These are phyloP conservation scores for Vitis hybrid DNA, from an alignment of 177 flowering plant species.

Conservation along the genomic window DNA sequence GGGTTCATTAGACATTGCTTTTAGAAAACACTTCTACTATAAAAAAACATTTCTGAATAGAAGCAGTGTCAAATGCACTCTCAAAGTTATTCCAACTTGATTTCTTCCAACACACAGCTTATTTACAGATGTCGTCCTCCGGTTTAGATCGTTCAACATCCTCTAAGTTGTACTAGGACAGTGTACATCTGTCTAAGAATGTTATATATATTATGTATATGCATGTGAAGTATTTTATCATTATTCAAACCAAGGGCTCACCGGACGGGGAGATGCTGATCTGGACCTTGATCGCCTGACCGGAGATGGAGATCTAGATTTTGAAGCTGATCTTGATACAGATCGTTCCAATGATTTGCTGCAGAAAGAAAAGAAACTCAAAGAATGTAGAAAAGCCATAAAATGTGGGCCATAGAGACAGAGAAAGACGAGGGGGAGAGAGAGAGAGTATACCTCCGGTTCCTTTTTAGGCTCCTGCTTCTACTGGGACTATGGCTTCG, in stretches of 20 bases:
- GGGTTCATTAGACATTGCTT: too few relatives aligned
- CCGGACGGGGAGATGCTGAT: conserved; percentile 63
- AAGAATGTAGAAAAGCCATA: neutral
- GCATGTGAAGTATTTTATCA: neutral
- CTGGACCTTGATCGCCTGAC: conserved; percentile 42
- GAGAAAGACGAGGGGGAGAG: neutral
- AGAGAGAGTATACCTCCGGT: conserved; percentile 24
- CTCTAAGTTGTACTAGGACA: too few relatives aligned
- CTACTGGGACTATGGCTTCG: conserved; percentile 58
- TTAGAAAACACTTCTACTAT: too few relatives aligned
- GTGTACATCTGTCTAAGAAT: too few relatives aligned
- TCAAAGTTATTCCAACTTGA: too few relatives aligned
- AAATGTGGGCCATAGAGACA: neutral
- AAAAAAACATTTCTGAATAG: too few relatives aligned
- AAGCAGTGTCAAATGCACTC: too few relatives aligned
- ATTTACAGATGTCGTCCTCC: too few relatives aligned
- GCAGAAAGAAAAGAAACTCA: conserved; percentile 7
- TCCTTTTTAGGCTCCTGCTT: conserved; percentile 43
- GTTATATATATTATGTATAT: neutral
- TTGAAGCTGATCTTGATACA: conserved; percentile 38
- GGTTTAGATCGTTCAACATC: too few relatives aligned
- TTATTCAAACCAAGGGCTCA: conserved; percentile 19
- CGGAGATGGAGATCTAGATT: conserved; percentile 52
- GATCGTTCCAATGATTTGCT: conserved; percentile 39
- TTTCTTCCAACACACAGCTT: too few relatives aligned